Conservation (phyloP, 73 alveolate genomes). For the Diophrys appendiculata region DNA sequence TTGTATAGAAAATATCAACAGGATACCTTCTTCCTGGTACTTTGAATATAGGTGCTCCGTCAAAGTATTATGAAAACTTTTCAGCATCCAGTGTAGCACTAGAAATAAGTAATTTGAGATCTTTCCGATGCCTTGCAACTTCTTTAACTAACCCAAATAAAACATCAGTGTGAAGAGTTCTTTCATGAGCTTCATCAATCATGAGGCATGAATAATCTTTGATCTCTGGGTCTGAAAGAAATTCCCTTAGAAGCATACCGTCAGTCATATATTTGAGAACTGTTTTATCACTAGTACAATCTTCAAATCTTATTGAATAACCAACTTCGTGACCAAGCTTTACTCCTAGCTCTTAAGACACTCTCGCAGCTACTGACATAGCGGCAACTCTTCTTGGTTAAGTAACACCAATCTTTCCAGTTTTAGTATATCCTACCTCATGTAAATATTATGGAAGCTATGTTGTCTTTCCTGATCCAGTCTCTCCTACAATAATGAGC, state of each 20-base stretch:
- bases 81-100: constrained; percentile 99
- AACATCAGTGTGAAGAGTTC: constrained; percentile 99
- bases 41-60: constrained; percentile 92
- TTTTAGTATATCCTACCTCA: constrained; percentile 96
- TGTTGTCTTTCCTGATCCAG: constrained; percentile 98
- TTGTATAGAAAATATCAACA: constrained; percentile 96
- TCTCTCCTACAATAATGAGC: constrained; percentile 93
- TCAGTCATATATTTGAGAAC: constrained; percentile 99
- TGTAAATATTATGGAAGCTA: constrained; percentile 96
- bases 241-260: constrained; percentile 97
- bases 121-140: constrained; percentile 85
- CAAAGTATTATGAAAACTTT: constrained; percentile 96
- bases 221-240: constrained; percentile 84
- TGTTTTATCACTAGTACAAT: constrained; percentile 92
- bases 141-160: constrained; percentile 92
- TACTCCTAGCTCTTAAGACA: constrained; percentile 96
- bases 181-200: constrained; percentile 99
- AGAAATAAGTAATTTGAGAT: constrained; percentile 95
- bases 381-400: constrained; percentile 99
- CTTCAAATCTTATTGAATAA: constrained; percentile 99
- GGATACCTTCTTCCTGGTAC: constrained; percentile 99
- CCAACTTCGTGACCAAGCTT: constrained; percentile 99
- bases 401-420: constrained; percentile 97
- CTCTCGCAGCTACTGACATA: constrained; percentile 99
- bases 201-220: constrained; percentile 80